Evolutionary conservation across 345 rosid genomes (phyloP).

Genomic region (Anastatica hierochuntica): DNA sequence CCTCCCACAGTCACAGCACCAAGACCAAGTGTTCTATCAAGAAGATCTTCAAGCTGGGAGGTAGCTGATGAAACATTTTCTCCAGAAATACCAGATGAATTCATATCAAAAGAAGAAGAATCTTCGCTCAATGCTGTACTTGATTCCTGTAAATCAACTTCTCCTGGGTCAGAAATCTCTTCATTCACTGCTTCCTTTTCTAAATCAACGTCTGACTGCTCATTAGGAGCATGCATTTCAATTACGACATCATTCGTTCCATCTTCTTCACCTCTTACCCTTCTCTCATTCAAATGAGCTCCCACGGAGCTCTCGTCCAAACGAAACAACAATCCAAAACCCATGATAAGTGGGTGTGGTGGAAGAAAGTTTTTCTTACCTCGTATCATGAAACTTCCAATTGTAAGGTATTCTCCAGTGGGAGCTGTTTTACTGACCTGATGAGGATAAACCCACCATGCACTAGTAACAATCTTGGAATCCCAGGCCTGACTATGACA

Average conservation of each 20-base stretch:
- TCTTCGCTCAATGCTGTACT: slow-evolving; percentile 17
- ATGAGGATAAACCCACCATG: slow-evolving; percentile 99
- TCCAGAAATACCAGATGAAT: slow-evolving; percentile 28
- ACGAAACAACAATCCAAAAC: slow-evolving; percentile 92
- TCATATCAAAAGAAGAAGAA: slow-evolving; percentile 19
- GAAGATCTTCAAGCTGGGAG: slow-evolving; percentile 78
- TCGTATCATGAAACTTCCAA: slow-evolving; percentile 97
- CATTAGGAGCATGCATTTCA: slow-evolving; percentile 34
- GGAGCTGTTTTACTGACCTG: slow-evolving; percentile 99
- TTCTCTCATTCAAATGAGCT: slow-evolving; percentile 91
- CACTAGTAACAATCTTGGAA: slow-evolving; percentile 95
- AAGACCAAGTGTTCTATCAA: slow-evolving; percentile 90
- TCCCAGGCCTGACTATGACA: slow-evolving; percentile 99
- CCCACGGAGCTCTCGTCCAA: slow-evolving; percentile 98
- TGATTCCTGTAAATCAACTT: slow-evolving; percentile 20
- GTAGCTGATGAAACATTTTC: slow-evolving; percentile 37
- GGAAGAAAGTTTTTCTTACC: slow-evolving; percentile 97
- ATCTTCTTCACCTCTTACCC: slow-evolving; percentile 95
- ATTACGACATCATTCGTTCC: slow-evolving; percentile 52
- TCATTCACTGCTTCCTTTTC: slow-evolving; percentile 38
- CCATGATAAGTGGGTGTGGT: slow-evolving; percentile 96
- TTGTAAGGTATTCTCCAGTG: slow-evolving; percentile 96
- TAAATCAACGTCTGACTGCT: slow-evolving; percentile 51
- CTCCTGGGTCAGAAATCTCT: slow-evolving; percentile 24
- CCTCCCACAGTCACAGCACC: slow-evolving; percentile 49